Base-by-base conservation (phyloP, 139 green algal species). In the Coccomyxa sp. region DNA sequence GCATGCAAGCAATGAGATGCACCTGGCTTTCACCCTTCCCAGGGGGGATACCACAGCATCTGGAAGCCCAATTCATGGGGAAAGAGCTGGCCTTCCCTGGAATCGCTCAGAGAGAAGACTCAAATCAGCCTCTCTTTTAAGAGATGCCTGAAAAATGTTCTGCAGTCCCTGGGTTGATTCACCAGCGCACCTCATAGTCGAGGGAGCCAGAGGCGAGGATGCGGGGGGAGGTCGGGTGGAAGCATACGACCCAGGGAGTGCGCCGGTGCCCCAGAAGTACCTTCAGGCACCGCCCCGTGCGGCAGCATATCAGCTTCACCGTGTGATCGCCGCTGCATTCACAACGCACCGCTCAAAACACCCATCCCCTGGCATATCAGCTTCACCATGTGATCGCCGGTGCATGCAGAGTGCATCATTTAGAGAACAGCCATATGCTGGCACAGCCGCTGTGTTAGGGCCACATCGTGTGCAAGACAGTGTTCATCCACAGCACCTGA, bases 171-270 rank as follows among this genome's bases (percentile, higher is more conserved):
- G 38, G 38, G 38, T 51, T 51, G n/a, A n/a, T n/a, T n/a, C n/a
- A 51, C 3, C 38, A 51, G 38, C 38, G 38, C 28, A 93, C 92
- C 59, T 92, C 87, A 79, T 95, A 91, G 84, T 98, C 95, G 27
- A 98, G 85, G 0, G 91, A 96, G 21, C 95, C 95, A 13, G 87
- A 94, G 27, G 95, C 95, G 32, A 98, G 80, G 59, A 98, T 76
- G 63, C 90, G 75, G 0, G 90, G 66, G 75, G 89, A 88, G 45
- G 79, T 71, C 0, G 93, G 93, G 80, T 97, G 94, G 89, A 98
- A 98, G 18, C 94, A 88, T 38, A 93, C 94, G 85, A 98, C 95
- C 95, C 95, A 98, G 76, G 95, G 95, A 28, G 95, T 98, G 45
- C 95, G 88, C 21, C 89, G 81, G 84, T 98, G 95, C 0, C 95